Conservation (phyloP, 148 eudicot genomes). For the Rhododendron kiyosumense region DNA sequence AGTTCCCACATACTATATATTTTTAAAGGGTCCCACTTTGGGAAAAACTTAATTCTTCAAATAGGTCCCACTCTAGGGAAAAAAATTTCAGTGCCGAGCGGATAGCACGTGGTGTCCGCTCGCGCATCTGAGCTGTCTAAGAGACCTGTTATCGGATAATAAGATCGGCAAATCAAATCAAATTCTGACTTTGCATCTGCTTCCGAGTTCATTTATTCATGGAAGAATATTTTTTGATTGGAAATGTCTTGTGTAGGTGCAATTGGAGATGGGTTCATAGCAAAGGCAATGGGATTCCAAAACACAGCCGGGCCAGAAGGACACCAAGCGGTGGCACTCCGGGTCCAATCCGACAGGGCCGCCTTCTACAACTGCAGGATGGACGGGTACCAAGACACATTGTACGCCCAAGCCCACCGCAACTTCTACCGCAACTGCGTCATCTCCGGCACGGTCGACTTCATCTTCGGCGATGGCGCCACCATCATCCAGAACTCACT, state of each 20-base stretch:
- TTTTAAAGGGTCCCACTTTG: too few species aligned
- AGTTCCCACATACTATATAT: too few species aligned
- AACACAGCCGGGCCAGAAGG: constrained; percentile 63
- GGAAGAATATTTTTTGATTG: not conserved
- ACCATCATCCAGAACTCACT: constrained; percentile 50
- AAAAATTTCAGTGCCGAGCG: too few species aligned
- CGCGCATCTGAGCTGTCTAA: too few species aligned
- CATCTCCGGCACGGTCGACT: constrained; percentile 48
- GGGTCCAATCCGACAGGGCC: constrained; percentile 50
- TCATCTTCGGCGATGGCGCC: constrained; percentile 50
- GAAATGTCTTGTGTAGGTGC: constrained; percentile 25
- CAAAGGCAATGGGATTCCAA: constrained; percentile 49
- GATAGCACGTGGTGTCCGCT: too few species aligned
- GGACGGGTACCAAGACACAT: constrained; percentile 55
- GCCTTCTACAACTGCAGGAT: constrained; percentile 50
- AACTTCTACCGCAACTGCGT: constrained; percentile 54
- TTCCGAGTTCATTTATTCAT: not conserved
- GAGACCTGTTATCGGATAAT: too few species aligned
- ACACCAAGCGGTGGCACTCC: constrained; percentile 69
- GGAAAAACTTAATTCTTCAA: too few species aligned
- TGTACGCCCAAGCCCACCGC: constrained; percentile 42
- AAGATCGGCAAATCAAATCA: not conserved
- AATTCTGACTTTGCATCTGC: not conserved
- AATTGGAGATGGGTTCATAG: constrained; percentile 49
- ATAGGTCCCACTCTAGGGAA: too few species aligned